Base-by-base conservation (phyloP, 495 filamentous ascomycete genomes). In the Bacidia gigantensis region DNA sequence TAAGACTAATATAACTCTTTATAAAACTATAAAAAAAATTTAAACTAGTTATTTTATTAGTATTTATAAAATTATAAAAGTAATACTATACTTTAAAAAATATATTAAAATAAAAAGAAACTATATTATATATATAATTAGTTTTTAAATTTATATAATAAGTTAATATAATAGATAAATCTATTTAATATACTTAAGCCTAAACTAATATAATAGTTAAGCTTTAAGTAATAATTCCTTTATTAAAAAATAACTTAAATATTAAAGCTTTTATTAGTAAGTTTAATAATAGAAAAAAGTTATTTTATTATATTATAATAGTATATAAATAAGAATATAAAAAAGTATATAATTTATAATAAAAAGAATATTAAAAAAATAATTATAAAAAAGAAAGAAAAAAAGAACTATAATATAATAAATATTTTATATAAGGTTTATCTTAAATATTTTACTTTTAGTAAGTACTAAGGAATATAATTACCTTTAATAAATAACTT, bases 11-110 rank as follows among this genome's bases (percentile, higher is more conserved):
- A 48, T 9, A n/a, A 11, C 12, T 25, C 3, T 48, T 48, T 5
- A 10, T 25, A 23, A 9, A 22, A 23, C 23, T 44, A n/a, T 22
- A 23, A 47, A 22, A 46, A 10, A 44, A 12, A 46, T 32, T 26
- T 52, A 52, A 46, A 26, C 32, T 53, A 32, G 25, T 23, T 48
- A 53, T 12, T 14, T 53, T n/a, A 46, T 23, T 53, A 45, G 21
- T 44, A 52, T 14, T 44, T 49, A 24, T 25, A n/a, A 44, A 42
- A 35, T 44, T 18, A 23, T 20, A 24, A 17, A 26, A 53, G 24
- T 23, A 26, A 22, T 48, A 7, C 11, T 48, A 22, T 20, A 46
- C 21, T 14, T 26, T 39, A 25, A 2, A 25, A 44, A 44, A 44
- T 18, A 18, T 18, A 17, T 9, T 9, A 5, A 44, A 44, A 5